Evolutionary conservation across 106 monocot species (phyloP).

Genomic region (Dendrobium nobile): DNA sequence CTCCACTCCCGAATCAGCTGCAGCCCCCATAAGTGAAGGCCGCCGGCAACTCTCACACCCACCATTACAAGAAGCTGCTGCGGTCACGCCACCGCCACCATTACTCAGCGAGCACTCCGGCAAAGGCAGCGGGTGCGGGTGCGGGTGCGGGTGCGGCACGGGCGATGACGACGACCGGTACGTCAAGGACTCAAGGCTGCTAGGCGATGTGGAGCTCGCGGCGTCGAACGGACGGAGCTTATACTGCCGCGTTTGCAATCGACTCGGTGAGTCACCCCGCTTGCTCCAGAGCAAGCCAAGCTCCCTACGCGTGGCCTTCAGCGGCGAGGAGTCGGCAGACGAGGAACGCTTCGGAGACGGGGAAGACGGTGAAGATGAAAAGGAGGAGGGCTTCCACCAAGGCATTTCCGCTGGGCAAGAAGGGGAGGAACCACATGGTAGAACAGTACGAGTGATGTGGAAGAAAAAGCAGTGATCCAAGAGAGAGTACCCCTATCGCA

Average conservation of each 20-base stretch:
- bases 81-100: not conserved
- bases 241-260: not conserved
- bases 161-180: slow-evolving; percentile 20
- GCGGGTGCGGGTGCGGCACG: slow-evolving; percentile 8
- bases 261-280: not conserved
- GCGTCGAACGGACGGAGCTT: not conserved
- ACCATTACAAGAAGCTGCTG: not conserved
- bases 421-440: slow-evolving; percentile 8
- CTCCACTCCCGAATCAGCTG: slow-evolving; percentile 3
- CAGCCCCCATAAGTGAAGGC: slow-evolving; percentile 5
- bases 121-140: slow-evolving; percentile 25
- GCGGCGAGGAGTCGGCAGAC: not conserved
- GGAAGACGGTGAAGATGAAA: slow-evolving; percentile 1
- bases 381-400: slow-evolving; percentile 10
- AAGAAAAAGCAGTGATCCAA: not conserved
- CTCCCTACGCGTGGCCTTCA: not conserved
- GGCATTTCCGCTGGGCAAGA: slow-evolving; percentile 2
- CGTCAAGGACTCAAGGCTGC: slow-evolving; percentile 6
- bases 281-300: not conserved
- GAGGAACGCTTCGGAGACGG: not conserved
- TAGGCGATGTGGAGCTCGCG: slow-evolving; percentile 2
- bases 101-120: slow-evolving; percentile 6
- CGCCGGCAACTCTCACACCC: slow-evolving; percentile 4
- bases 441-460: not conserved
- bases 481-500: not conserved